Evolutionary conservation across 1,284 basidiomycete genomes (phyloP), one percentile per base, ranked within the genome.

Genomic region (Rhodotorula sp.): DNA sequence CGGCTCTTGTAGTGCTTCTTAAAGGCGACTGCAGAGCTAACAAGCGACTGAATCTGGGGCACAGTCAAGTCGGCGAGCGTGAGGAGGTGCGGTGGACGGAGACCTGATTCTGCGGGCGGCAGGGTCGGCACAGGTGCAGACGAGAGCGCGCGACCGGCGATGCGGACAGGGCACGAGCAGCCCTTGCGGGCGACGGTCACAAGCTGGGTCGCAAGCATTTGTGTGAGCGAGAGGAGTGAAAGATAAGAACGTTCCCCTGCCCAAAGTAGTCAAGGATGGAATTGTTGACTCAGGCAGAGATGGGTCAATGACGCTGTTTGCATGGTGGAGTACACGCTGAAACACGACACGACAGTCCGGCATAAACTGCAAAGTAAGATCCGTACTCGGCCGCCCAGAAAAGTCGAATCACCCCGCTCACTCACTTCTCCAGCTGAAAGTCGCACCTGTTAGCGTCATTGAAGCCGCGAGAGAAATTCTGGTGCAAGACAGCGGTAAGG

Each of bases 31-130:
- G 81, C 77, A 15, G 75, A 75, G 62, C 74, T 66, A 67, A 78
- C 73, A 52, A 78, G 70, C 15, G 62, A 66, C 48, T 74, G 73
- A 58, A 94, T 90, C 78, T 94, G 89, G 1, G 84, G 83, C 13
- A 85, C 86, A 46, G 84, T 84, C 30, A 94, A 85, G 83, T 94
- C 92, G 17, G 91, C 92, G 71, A 94, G 83, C 13, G 90, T 90
- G 85, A 94, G 87, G 0, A 94, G 82, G 79, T 90, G 90, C 2
- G 89, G 89, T 22, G 80, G 79, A 15, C 46, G 56, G 20, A 75
- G 62, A 24, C 69, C 69, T 10, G 67, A 64, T 22, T 73, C 65
- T 7, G 69, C 61, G 7, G 74, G 72, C 24, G 67, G 72, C 17
- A 73, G 70, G n/a, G 72, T 74, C 27, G 69, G 65, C 1, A 66